phyloP scores from a whole-genome alignment of 495 filamentous ascomycete species.

The Aspergillus diversus region DNA sequence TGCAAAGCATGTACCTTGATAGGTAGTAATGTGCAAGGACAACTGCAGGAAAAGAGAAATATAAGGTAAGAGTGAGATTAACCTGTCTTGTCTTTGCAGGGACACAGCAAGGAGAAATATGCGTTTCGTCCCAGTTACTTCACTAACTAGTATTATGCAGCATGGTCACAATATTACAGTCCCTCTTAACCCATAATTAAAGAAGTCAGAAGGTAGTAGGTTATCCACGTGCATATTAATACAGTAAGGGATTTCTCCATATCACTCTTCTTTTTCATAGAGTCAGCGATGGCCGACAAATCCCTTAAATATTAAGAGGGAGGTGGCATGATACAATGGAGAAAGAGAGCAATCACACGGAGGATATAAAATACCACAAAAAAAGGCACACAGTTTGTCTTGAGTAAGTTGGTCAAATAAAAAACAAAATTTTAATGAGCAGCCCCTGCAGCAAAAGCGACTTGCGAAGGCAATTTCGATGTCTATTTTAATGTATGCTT shows the following conservation, averaged over 20 bases:
- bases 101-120: slow-evolving; percentile 24
- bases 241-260: neutral
- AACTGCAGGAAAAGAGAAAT: slow-evolving; percentile 21
- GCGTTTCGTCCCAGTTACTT: neutral
- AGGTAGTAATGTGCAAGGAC: slow-evolving; percentile 24
- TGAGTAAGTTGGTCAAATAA: too few relatives aligned
- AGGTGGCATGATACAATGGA: too few relatives aligned
- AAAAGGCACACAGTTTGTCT: too few relatives aligned
- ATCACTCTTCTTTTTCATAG: neutral
- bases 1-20: neutral
- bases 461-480: neutral
- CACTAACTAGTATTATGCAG: too few relatives aligned
- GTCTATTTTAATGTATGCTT: neutral
- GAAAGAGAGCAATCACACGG: too few relatives aligned
- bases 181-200: too few relatives aligned
- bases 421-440: neutral
- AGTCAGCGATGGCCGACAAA: too few relatives aligned
- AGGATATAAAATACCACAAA: too few relatives aligned
- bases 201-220: too few relatives aligned
- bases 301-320: too few relatives aligned
- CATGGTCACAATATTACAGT: too few relatives aligned
- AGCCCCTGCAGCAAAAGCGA: neutral
- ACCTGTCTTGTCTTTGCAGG: slow-evolving; percentile 18
- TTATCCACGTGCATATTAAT: neutral
- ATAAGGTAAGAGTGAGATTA: neutral